These are phyloP conservation scores for Xylariaceae sp. DNA, from an alignment of 2,329 filamentous ascomycete species.

Conservation along the genomic window DNA sequence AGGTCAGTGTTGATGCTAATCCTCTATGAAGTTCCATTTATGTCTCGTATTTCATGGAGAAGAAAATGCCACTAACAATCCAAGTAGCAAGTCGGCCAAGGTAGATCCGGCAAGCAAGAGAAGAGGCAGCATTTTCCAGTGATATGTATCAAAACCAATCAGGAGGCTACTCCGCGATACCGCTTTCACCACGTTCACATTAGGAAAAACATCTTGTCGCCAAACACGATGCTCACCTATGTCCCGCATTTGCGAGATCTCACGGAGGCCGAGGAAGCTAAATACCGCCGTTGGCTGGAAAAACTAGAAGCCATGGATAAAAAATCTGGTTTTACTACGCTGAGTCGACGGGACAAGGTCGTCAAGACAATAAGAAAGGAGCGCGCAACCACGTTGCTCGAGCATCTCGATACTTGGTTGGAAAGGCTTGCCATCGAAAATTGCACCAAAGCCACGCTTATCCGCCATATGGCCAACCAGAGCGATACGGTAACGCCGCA, in stretches of 20 bases:
- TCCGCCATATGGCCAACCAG: constrained; percentile 45
- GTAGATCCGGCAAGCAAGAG: constrained; percentile 34
- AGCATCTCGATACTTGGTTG: constrained; percentile 49
- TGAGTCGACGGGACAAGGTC: constrained; percentile 44
- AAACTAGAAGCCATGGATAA: constrained; percentile 51
- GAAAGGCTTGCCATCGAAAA: constrained; percentile 39
- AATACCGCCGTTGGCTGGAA: constrained; percentile 49
- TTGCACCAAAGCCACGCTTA: constrained; percentile 44
- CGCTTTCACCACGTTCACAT: constrained; percentile 54
- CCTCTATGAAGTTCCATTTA: too few species aligned
- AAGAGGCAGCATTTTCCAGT: constrained; percentile 35
- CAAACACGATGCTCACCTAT: constrained; percentile 53
- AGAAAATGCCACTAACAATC: constrained; percentile 13
- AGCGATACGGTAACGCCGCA: constrained; percentile 43
- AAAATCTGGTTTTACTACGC: constrained; percentile 48
- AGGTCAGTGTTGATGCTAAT: constrained; percentile 38
- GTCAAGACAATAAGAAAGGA: constrained; percentile 42
- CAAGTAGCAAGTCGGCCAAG: constrained; percentile 32
- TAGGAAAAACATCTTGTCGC: constrained; percentile 50
- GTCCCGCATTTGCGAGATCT: constrained; percentile 53
- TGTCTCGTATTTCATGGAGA: too few species aligned
- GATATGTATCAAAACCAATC: constrained; percentile 40
- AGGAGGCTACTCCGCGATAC: constrained; percentile 48
- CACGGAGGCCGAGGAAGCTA: constrained; percentile 46
- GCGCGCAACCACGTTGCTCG: constrained; percentile 41